Conservation (phyloP, 2,329 filamentous ascomycete genomes). For the Fusarium liriodendri region DNA sequence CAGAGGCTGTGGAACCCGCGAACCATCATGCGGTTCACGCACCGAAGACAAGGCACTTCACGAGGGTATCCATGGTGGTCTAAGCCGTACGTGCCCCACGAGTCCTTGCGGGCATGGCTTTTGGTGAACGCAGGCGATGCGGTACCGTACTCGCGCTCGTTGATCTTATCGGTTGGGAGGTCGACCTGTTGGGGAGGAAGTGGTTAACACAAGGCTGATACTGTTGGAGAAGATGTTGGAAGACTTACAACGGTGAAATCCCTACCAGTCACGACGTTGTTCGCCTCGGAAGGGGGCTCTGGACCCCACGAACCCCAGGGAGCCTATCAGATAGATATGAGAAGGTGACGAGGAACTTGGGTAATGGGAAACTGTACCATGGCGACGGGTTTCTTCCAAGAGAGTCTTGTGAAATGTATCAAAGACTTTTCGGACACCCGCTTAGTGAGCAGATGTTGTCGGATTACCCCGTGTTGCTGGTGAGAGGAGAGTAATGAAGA, state of each 20-base stretch:
- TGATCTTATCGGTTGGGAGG: background rate
- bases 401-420: background rate
- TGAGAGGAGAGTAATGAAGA: background rate
- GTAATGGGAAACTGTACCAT: background rate
- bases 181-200: background rate
- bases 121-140: background rate
- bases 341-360: background rate
- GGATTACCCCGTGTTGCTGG: background rate
- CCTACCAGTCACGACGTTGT: background rate
- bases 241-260: background rate
- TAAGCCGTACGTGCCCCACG: too few relatives aligned
- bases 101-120: background rate
- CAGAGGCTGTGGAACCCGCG: background rate
- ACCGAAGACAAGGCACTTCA: background rate
- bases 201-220: background rate
- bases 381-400: background rate
- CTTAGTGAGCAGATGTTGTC: background rate
- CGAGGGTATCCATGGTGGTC: background rate
- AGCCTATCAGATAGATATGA: background rate
- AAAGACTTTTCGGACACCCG: background rate
- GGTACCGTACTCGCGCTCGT: background rate
- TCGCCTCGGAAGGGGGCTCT: background rate
- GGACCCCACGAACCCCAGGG: background rate
- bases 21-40: background rate
- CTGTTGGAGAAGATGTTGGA: background rate